These are phyloP conservation scores for Cladosporium sp. DNA, from an alignment of 2,329 filamentous ascomycete species.

Conservation along the genomic window DNA sequence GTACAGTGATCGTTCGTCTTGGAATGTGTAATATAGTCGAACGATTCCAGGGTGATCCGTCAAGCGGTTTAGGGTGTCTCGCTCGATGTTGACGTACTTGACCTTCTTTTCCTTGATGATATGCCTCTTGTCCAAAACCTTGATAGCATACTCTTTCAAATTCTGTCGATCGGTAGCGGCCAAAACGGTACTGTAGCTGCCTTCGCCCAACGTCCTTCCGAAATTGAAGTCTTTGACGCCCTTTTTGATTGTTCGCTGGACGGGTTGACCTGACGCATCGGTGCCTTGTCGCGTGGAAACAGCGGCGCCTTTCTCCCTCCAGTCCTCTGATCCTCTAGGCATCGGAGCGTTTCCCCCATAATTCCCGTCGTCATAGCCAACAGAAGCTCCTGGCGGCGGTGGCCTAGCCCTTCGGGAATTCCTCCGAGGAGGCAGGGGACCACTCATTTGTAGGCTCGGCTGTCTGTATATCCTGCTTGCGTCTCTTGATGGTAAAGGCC, in stretches of 20 bases:
- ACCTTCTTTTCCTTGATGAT: conserved; percentile 99
- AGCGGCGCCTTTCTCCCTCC: conserved; percentile 92
- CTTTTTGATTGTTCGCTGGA: conserved; percentile 85
- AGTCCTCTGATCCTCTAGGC: conserved; percentile 71
- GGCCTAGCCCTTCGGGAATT: conserved; percentile 59
- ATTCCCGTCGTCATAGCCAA: conserved; percentile 19
- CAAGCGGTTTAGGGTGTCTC: conserved; percentile 91
- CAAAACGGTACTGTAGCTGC: conserved; percentile 94
- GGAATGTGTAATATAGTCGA: conserved; percentile 95
- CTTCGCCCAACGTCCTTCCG: conserved; percentile 82
- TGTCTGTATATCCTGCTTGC: conserved; percentile 63
- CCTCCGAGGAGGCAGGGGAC: conserved; percentile 65
- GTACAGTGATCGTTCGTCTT: conserved; percentile 92
- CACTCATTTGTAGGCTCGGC: conserved; percentile 47
- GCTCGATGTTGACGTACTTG: conserved; percentile 99
- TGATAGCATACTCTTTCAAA: conserved; percentile 93
- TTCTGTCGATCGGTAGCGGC: conserved; percentile 90
- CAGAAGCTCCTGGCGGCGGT: conserved; percentile 15
- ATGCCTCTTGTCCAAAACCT: conserved; percentile 94
- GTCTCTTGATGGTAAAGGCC: conserved; percentile 58
- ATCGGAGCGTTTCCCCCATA: conserved; percentile 43
- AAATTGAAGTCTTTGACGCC: conserved; percentile 96
- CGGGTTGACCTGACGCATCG: conserved; percentile 69
- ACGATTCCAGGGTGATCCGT: conserved; percentile 97
- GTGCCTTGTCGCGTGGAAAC: conserved; percentile 74